Base-by-base conservation (phyloP, 805 yeast species). In the Kodamaea hsintzibuensis region DNA sequence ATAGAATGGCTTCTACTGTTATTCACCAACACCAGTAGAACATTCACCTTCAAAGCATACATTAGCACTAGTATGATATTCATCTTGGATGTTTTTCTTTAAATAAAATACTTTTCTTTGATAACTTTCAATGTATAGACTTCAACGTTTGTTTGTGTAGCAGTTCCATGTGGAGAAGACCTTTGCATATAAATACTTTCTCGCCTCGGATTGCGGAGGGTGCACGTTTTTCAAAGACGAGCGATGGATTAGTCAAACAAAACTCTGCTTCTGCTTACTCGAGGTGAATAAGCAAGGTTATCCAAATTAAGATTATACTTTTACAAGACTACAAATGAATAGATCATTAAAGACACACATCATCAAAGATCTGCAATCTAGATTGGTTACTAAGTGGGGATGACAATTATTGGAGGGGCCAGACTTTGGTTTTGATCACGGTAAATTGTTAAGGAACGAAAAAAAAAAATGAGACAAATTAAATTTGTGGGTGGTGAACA, bases 31-130 rank as follows among this genome's bases (percentile, higher is more conserved):
- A 74, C 61, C 48, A 67, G 74, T 45, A 76, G 62, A 38, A 75
- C 53, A 54, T 76, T 76, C 46, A 72, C 60, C 58, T 75, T 75
- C 45, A 76, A 60, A 42, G 70, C 58, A 55, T 75, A 74, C 48
- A 76, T 55, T 13, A 70, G 54, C 50, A 72, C 62, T 35, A 71
- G 60, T 14, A 73, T 54, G 42, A 73, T 57, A 57, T 70, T 70
- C 79, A 74, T 74, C 8, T 33, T 53, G 43, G 27, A 12, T 19
- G 18, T 25, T 7, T n/a, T 25, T 10, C 8, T 30, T 30, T n/a
- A n/a, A n/a, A 9, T 12, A 30, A 30, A 30, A 5, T 30, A n/a
- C n/a, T 30, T 5, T 30, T 30, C 8, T 10, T 30, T 10, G 35
- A 30, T 30, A 42, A 7, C 14, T 38, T 38, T 13, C 14, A 10